Base-by-base conservation (phyloP, 2,329 filamentous ascomycete species). In the Phialophora macrospora region DNA sequence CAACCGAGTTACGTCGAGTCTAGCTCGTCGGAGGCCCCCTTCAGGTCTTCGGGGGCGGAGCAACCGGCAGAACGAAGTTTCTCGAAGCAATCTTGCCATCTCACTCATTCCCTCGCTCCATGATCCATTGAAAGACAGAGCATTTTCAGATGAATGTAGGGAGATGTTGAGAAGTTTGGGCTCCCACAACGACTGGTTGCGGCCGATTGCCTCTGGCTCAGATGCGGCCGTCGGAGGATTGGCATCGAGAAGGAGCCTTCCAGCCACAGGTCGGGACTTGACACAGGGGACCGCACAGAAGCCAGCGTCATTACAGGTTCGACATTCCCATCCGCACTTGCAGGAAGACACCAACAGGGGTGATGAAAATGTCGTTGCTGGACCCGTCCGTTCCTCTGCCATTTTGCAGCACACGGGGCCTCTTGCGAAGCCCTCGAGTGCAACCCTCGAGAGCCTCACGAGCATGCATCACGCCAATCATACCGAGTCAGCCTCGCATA, bases 21-120 rank as follows among this genome's bases (percentile, higher is more conserved):
- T 24, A 46, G 22, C 62, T 28, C 30, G 49, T 20, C 22, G 34
- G 20, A 49, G 30, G 20, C 28, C 46, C 22, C 30, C 20, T 17
- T 38, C 55, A 12, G 55, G 32, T 28, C 26, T 56, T 14, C 9
- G 48, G 6, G 17, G 28, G 9, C 8, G 14, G n/a, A 22, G 22
- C 20, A 22, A 44, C 55, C 30, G 11, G 3, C 26, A 55, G 26
- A 44, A 38, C 30, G 20, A 54, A 24, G 44, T 7, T 12, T 26
- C n/a, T 46, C 24, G 46, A 30, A 52, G 28, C n/a, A 48, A 30
- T 11, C 60, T 52, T 17, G 20, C 60, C 34, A 24, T 38, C 28
- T 69, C 67, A 11, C 56, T 63, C 26, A 51, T 68, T 12, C 67
- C 63, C 17, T 71, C 67, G 11, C 67, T 71, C 26, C 65, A 68